Evolutionary conservation across 148 eudicot genomes (phyloP).

Genomic region (Talinum fruticosum): DNA sequence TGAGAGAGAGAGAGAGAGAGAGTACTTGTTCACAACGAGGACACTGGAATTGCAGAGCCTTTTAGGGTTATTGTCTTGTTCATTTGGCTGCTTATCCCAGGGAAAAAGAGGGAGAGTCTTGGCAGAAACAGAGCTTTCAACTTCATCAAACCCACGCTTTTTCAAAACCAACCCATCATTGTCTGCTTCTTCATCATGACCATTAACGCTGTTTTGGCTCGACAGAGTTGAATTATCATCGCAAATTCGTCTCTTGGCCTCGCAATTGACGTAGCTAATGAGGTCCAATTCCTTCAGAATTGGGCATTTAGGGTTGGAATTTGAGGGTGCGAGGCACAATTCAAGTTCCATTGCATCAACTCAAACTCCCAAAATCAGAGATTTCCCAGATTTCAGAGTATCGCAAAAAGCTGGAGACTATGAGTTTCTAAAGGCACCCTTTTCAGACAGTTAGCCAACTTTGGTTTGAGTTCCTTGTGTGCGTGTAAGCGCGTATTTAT

Average conservation of each 20-base stretch:
- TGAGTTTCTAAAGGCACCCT: neutral
- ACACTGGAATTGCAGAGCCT: conserved; percentile 25
- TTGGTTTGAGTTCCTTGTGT: conserved; percentile 17
- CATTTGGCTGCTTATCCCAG: conserved; percentile 44
- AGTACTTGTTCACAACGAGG: conserved; percentile 27
- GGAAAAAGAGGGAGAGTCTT: conserved; percentile 44
- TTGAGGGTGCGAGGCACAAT: conserved; percentile 54
- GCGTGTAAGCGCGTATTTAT: neutral
- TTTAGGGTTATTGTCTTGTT: conserved; percentile 35
- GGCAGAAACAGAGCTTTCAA: conserved; percentile 14
- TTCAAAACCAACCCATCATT: conserved; percentile 19
- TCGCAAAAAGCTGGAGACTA: conserved; percentile 24
- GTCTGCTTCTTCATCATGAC: conserved; percentile 14
- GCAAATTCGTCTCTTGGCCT: conserved; percentile 18
- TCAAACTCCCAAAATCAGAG: neutral
- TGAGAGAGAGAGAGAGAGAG: conserved; percentile 2
- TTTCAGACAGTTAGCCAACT: neutral
- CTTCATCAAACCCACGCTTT: conserved; percentile 29
- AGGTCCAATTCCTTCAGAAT: conserved; percentile 29
- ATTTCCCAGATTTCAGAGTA: conserved; percentile 15
- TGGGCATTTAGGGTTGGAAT: conserved; percentile 7
- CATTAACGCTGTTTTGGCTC: conserved; percentile 24
- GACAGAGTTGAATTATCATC: conserved; percentile 22
- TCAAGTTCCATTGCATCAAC: conserved; percentile 54
- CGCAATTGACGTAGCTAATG: conserved; percentile 24